phyloP scores from a whole-genome alignment of 192 early-diverging fungal species.

The Linnemannia schmuckeri region DNA sequence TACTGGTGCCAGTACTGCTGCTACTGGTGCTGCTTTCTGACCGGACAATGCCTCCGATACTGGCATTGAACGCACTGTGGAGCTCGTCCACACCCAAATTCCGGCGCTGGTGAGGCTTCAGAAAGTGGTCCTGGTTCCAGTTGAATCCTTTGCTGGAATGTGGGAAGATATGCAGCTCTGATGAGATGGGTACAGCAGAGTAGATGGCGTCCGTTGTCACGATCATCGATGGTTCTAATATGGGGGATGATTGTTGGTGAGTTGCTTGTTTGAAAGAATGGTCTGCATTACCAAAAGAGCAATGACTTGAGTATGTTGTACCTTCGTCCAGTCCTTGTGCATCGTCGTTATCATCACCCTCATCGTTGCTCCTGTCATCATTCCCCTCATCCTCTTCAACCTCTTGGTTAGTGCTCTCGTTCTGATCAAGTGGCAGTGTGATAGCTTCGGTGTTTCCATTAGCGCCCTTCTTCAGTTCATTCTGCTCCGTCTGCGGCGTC shows the following conservation, averaged over 20 bases:
- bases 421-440: not conserved
- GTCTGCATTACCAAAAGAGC: not conserved
- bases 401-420: not conserved
- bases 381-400: not conserved
- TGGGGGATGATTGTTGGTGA: not conserved
- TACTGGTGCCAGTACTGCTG: not conserved
- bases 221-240: conserved; percentile 31
- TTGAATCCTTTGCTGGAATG: conserved; percentile 47
- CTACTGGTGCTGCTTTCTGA: not conserved
- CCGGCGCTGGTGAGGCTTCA: conserved; percentile 49
- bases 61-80: conserved; percentile 8
- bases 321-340: conserved; percentile 19
- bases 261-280: not conserved
- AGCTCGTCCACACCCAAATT: conserved; percentile 42
- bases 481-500: not conserved
- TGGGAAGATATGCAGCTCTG: conserved; percentile 43
- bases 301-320: not conserved
- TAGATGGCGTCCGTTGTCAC: conserved; percentile 29
- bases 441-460: not conserved
- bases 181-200: conserved; percentile 44
- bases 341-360: not conserved
- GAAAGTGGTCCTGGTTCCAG: conserved; percentile 49
- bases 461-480: not conserved
- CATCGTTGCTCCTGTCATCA: not conserved
- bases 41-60: not conserved